Percentiles rank a stretch among this genome's conserved stretches.
Conservation (phyloP, 2,329 filamentous ascomycete genomes). For the Fusarium nematophilum region DNA sequence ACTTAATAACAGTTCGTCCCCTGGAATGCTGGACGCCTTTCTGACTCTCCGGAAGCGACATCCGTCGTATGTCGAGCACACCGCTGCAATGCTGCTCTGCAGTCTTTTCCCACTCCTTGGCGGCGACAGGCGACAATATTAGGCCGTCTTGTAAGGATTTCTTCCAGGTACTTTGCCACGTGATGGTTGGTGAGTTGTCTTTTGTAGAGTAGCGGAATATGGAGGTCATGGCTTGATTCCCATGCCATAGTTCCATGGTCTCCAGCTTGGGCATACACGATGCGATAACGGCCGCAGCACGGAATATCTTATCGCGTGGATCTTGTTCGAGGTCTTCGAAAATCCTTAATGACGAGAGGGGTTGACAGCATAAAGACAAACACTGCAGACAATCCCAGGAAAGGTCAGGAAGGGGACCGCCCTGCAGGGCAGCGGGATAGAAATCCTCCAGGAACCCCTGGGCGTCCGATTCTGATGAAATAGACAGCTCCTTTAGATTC, state of each 20-base stretch:
- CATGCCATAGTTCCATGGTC: conserved; percentile 2
- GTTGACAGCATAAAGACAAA: neutral
- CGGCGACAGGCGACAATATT: no score
- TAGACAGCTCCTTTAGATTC: neutral
- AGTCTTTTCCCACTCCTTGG: neutral
- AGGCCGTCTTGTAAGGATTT: no score
- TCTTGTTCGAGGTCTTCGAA: no score
- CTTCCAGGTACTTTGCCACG: neutral
- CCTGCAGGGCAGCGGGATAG: neutral
- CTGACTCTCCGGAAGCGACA: no score
- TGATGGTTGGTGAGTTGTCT: neutral
- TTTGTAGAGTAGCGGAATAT: neutral
- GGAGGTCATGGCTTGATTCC: neutral
- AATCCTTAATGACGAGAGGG: no score
- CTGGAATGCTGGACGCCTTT: no score
- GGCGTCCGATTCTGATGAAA: neutral
- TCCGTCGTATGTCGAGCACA: no score
- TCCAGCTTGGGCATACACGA: neutral
- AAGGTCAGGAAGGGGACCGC: neutral
- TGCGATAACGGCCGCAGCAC: neutral
- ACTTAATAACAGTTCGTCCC: no score
- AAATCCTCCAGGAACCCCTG: neutral
- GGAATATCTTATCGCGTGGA: neutral
- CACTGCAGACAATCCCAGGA: neutral
- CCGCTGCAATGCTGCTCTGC: no score